phyloP scores from a whole-genome alignment of 352 stramenopile genomes.

The Globisporangium radiosum region DNA sequence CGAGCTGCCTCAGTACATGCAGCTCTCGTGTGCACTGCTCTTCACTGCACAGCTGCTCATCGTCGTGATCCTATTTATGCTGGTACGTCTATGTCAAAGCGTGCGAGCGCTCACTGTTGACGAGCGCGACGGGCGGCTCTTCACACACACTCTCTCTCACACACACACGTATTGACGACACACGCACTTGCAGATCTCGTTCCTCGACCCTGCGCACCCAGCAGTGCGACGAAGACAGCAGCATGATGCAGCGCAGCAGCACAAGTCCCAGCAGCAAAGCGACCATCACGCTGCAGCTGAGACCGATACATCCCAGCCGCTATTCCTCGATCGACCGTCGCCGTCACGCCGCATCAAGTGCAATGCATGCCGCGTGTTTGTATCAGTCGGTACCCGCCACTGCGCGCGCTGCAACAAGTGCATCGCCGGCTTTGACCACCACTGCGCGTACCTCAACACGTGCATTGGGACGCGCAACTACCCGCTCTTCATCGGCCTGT shows the following conservation, averaged over 20 bases:
- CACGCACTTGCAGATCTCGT: slow-evolving; percentile 33
- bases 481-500: slow-evolving; percentile 45
- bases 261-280: not conserved
- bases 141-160: not conserved
- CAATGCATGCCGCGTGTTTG: slow-evolving; percentile 32
- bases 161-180: too few species aligned
- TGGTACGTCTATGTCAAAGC: slow-evolving; percentile 17
- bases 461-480: slow-evolving; percentile 85
- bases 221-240: slow-evolving; percentile 12
- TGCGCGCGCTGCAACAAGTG: slow-evolving; percentile 94
- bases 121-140: not conserved
- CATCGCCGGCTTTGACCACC: slow-evolving; percentile 91
- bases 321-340: not conserved
- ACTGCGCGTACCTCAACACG: slow-evolving; percentile 94
- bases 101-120: slow-evolving; percentile 14
- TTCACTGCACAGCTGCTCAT: slow-evolving; percentile 38
- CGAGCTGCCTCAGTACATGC: slow-evolving; percentile 36
- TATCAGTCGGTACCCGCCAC: slow-evolving; percentile 53
- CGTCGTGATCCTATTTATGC: slow-evolving; percentile 13
- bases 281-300: not conserved
- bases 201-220: slow-evolving; percentile 34
- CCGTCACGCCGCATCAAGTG: slow-evolving; percentile 21
- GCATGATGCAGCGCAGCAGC: slow-evolving; percentile 5
- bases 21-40: slow-evolving; percentile 26
- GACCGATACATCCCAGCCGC: too few species aligned